Conservation (phyloP, 805 yeast species). For the Torulaspora gathmanii region DNA sequence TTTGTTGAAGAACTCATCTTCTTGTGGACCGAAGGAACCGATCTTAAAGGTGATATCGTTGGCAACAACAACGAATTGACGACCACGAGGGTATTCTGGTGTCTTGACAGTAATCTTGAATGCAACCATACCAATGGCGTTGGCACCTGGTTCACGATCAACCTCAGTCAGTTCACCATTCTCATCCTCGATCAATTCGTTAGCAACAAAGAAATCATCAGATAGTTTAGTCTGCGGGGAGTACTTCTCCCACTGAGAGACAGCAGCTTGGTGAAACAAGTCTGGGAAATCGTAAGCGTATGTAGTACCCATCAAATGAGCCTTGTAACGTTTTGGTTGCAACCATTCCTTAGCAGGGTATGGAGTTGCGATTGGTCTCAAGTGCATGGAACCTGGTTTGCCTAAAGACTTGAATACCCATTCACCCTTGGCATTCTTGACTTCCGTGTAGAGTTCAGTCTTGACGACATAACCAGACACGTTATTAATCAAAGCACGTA, state of each 20-base stretch:
- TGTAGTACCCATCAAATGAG: conserved; percentile 97
- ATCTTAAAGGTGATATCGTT: conserved; percentile 96
- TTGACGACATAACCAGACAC: conserved; percentile 97
- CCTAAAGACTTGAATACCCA: conserved; percentile 97
- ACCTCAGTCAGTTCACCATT: conserved; percentile 76
- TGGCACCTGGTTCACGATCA: conserved; percentile 93
- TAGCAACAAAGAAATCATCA: conserved; percentile 69
- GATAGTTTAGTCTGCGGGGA: conserved; percentile 46
- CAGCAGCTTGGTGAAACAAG: conserved; percentile 87
- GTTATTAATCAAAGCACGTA: conserved; percentile 93
- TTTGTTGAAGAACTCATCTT: conserved; percentile 85
- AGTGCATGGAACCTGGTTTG: conserved; percentile 93
- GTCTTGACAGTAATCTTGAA: conserved; percentile 88
- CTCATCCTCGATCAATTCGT: conserved; percentile 83
- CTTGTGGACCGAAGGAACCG: conserved; percentile 98
- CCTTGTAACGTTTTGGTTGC: conserved; percentile 98
- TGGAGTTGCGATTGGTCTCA: conserved; percentile 92
- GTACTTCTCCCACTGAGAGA: conserved; percentile 75
- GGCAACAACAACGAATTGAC: conserved; percentile 88
- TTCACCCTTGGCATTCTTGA: conserved; percentile 85
- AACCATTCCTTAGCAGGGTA: conserved; percentile 97
- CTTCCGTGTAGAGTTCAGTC: conserved; percentile 91
- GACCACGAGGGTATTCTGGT: conserved; percentile 95
- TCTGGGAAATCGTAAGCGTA: conserved; percentile 99
- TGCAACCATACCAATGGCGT: conserved; percentile 95